A percentile compares a stretch with the other conserved stretches of the same genome.
Conservation (phyloP, 805 yeast genomes). For the Grigorovia yakushimaensis region DNA sequence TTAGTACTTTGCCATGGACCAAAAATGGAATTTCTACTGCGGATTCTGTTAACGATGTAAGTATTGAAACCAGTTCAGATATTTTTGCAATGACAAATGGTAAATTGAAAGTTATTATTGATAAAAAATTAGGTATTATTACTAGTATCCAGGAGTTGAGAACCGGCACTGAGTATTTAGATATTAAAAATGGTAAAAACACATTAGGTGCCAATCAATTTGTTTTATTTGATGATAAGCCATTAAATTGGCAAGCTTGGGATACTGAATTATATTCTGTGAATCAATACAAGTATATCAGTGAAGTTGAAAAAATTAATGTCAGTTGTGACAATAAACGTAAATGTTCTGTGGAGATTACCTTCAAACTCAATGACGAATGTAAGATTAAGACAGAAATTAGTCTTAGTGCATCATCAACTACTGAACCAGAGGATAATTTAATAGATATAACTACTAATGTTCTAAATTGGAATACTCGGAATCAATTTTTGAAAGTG, state of each 20-base stretch:
- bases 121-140: conserved; percentile 48
- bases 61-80: neutral
- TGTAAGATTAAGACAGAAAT: conserved; percentile 59
- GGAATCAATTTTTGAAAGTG: conserved; percentile 80
- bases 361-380: conserved; percentile 45
- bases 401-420: conserved; percentile 38
- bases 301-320: conserved; percentile 22
- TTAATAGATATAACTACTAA: conserved; percentile 43
- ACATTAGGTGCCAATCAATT: conserved; percentile 69
- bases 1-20: conserved; percentile 57
- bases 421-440: conserved; percentile 37
- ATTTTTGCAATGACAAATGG: conserved; percentile 43
- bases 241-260: conserved; percentile 92
- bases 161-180: conserved; percentile 57
- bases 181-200: conserved; percentile 43
- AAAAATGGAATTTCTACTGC: no score
- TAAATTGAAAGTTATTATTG: conserved; percentile 46
- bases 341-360: conserved; percentile 53
- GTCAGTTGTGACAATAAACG: conserved; percentile 39
- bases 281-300: conserved; percentile 52
- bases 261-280: conserved; percentile 88
- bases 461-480: conserved; percentile 77
- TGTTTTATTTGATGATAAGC: conserved; percentile 80
- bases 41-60: neutral
- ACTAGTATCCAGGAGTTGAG: conserved; percentile 53